phyloP scores from a whole-genome alignment of 1,284 basidiomycete species.

The Leccinum colubrinum region DNA sequence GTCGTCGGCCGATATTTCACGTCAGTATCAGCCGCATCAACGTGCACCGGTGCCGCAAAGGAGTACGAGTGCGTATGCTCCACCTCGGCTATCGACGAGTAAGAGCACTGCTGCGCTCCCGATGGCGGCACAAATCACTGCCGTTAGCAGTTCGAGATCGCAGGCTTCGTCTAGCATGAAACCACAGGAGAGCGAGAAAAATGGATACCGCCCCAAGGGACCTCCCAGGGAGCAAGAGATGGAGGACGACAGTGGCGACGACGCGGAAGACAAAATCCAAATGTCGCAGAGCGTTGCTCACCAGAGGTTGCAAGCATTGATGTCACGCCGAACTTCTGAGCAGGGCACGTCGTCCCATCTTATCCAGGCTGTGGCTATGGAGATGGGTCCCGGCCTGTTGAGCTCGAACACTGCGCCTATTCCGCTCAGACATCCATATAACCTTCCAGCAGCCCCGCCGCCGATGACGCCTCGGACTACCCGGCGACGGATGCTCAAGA shows the following conservation, averaged over 20 bases:
- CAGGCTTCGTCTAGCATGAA: constrained; percentile 17
- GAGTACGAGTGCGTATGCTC: constrained; percentile 29
- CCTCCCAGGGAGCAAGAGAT: constrained; percentile 66
- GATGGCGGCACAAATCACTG: constrained; percentile 56
- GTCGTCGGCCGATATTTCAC: constrained; percentile 48
- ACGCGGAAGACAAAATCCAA: constrained; percentile 48
- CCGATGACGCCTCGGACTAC: constrained; percentile 86
- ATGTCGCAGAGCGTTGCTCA: constrained; percentile 63
- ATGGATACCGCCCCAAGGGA: constrained; percentile 57
- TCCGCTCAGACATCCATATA: constrained; percentile 68
- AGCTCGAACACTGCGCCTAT: constrained; percentile 44
- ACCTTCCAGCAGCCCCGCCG: constrained; percentile 62
- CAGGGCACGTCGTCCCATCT: constrained; percentile 17
- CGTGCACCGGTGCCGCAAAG: constrained; percentile 24
- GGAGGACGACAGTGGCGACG: constrained; percentile 64
- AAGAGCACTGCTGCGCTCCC: constrained; percentile 69
- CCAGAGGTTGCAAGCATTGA: constrained; percentile 55
- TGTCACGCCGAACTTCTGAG: constrained; percentile 37
- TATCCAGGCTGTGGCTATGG: constrained; percentile 17
- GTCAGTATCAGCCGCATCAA: constrained; percentile 21
- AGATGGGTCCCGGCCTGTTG: constrained; percentile 13
- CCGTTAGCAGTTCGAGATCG: constrained; percentile 34
- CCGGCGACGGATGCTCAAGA: constrained; percentile 78
- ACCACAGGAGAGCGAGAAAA: constrained; percentile 24
- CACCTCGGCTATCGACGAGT: constrained; percentile 44